Conservation (phyloP, 106 monocot genomes). For the Triglochin maritima region DNA sequence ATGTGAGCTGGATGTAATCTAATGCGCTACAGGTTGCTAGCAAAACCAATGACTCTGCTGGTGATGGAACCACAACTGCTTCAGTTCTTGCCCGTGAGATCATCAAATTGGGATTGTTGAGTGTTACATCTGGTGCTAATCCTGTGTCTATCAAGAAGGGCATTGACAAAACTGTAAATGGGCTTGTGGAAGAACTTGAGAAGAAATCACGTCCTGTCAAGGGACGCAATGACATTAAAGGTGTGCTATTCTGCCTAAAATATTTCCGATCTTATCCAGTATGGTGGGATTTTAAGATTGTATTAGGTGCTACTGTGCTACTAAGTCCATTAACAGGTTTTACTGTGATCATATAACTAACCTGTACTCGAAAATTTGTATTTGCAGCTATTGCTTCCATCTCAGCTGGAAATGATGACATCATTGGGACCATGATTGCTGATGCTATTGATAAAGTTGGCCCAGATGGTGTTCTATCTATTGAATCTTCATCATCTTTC, state of each 20-base stretch:
- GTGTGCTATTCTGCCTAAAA: slow-evolving; percentile 10
- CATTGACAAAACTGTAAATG: slow-evolving; percentile 59
- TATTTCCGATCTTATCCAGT: background rate
- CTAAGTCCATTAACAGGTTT: too few relatives aligned
- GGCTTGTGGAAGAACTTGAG: slow-evolving; percentile 53
- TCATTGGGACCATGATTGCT: slow-evolving; percentile 70
- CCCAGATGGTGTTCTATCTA: slow-evolving; percentile 67
- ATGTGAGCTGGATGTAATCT: slow-evolving; percentile 1
- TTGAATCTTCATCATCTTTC: slow-evolving; percentile 75
- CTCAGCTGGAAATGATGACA: slow-evolving; percentile 73
- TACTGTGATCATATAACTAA: too few relatives aligned
- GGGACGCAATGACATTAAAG: slow-evolving; percentile 65
- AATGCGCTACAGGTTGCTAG: slow-evolving; percentile 44
- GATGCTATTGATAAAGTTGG: slow-evolving; percentile 87
- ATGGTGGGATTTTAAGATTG: too few relatives aligned
- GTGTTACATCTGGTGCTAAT: slow-evolving; percentile 73
- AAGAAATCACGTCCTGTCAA: slow-evolving; percentile 52
- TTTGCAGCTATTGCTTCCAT: slow-evolving; percentile 62
- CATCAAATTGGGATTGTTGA: slow-evolving; percentile 56
- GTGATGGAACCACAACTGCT: slow-evolving; percentile 74
- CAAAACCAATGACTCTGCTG: slow-evolving; percentile 75
- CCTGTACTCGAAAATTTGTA: background rate
- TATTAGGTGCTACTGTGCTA: too few relatives aligned
- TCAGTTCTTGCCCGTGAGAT: slow-evolving; percentile 73
- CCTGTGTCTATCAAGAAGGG: slow-evolving; percentile 75